Evolutionary conservation across 768 basidiomycete species (phyloP), one percentile per base, ranked within the genome.

Genomic region (Mycena galopus): DNA sequence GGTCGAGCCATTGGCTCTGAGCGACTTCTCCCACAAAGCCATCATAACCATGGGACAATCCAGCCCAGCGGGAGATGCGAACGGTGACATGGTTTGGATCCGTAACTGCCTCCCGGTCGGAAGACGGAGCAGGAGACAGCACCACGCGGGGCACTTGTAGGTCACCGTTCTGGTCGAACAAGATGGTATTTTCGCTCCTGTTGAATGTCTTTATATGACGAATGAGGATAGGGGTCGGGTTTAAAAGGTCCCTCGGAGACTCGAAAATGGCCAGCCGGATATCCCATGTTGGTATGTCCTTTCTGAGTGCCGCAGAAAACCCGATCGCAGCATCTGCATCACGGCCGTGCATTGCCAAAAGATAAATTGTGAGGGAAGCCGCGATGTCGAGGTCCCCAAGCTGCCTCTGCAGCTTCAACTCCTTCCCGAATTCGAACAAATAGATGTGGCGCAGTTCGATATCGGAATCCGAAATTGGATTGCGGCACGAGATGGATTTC

Each of bases 281-380:
- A 17, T 65, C 55, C 55, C 69, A 70, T 7, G 12, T 4, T 7
- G 55, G 69, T 0, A 58, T 2, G 16, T 70, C 69, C 19, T 39
- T n/a, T 12, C 62, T 21, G 1, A 70, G 32, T 4, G 56, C n/a
- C 3, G 21, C 42, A 19, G 55, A 65, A 25, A 70, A 51, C 0
- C 69, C 69, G 6, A 59, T 11, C 9, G 69, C 69, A 2, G 62
- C 55, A 32, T 70, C 69, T 17, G 19, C 69, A 27, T 70, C 69
- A 35, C 62, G 37, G 2, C 69, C 69, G 6, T 9, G 17, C 55
- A 58, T 0, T 4, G 62, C 56, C 12, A 51, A 11, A 5, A 61
- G 1, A 11, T 69, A 27, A 11, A 62, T 1, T 8, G 27, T 37
- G 12, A 9, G 10, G 23, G 21, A 7, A 8, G 6, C 47, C 12